phyloP scores from a whole-genome alignment of 352 stramenopile species.

The Globisporangium camurandrum region DNA sequence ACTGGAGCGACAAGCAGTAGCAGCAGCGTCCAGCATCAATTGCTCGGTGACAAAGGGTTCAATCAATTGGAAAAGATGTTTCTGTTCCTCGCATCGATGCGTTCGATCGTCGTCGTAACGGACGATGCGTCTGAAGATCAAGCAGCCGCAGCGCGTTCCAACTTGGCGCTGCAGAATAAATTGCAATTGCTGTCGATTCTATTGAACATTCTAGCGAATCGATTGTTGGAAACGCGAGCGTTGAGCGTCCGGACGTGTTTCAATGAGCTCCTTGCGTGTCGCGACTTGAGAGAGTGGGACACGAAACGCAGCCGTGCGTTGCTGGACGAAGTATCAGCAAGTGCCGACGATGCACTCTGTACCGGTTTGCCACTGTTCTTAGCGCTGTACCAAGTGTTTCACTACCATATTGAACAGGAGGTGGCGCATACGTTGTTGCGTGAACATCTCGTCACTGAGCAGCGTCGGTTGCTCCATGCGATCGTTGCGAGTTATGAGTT shows the following conservation, averaged over 20 bases:
- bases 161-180: constrained; percentile 78
- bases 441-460: constrained; percentile 46
- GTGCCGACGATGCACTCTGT: constrained; percentile 55
- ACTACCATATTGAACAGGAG: constrained; percentile 84
- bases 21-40: constrained; percentile 48
- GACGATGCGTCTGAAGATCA: constrained; percentile 5
- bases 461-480: constrained; percentile 46
- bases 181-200: constrained; percentile 75
- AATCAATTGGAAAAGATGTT: constrained; percentile 86
- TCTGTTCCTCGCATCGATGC: constrained; percentile 72
- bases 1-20: constrained; percentile 14
- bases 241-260: constrained; percentile 49
- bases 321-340: constrained; percentile 36
- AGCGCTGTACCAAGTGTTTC: constrained; percentile 71
- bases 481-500: constrained; percentile 68
- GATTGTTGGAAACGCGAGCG: constrained; percentile 57
- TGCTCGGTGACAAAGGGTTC: constrained; percentile 84
- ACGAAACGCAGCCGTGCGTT: constrained; percentile 36
- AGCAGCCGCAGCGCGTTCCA: constrained; percentile 35
- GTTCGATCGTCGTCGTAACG: constrained; percentile 36
- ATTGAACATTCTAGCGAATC: constrained; percentile 78
- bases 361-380: constrained; percentile 72
- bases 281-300: constrained; percentile 18
- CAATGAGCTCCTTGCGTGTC: constrained; percentile 26
- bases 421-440: constrained; percentile 51